phyloP scores from a whole-genome alignment of 129 eudicot genomes.

The Scalesia atractyloides region DNA sequence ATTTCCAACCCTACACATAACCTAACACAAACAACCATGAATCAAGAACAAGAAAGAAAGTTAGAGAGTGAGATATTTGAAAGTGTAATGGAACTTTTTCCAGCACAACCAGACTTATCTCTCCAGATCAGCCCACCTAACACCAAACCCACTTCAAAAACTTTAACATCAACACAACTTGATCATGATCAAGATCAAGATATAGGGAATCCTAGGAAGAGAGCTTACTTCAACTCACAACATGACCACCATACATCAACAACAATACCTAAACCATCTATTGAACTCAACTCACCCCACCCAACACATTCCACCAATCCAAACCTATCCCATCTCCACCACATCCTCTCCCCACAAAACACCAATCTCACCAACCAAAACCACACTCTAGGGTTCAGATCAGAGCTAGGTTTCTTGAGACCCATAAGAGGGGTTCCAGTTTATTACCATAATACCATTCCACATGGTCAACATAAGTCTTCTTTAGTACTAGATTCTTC shows the following conservation, averaged over 20 bases:
- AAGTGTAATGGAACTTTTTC: conserved; percentile 77
- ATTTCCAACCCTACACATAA: too few relatives aligned
- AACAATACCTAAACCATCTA: conserved; percentile 16
- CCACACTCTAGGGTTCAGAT: conserved; percentile 37
- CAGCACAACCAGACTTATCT: conserved; percentile 96
- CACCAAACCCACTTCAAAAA: conserved; percentile 57
- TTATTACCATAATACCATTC: conserved; percentile 39
- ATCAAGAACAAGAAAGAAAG: background rate
- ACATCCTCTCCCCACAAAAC: conserved; percentile 15
- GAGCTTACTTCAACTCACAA: conserved; percentile 57
- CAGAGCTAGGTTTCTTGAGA: conserved; percentile 56
- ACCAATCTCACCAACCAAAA: conserved; percentile 34
- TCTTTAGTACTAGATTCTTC: conserved; percentile 34
- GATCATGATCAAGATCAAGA: conserved; percentile 48
- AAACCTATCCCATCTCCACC: conserved; percentile 20
- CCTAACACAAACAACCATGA: conserved; percentile 9
- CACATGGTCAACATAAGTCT: conserved; percentile 35
- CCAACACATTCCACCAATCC: conserved; percentile 27
- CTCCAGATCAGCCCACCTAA: conserved; percentile 90
- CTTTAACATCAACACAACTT: conserved; percentile 28
- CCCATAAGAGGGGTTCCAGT: conserved; percentile 91
- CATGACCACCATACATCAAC: conserved; percentile 31
- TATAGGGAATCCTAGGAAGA: conserved; percentile 60
- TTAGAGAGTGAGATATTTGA: background rate
- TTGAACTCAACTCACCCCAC: conserved; percentile 12